Evolutionary conservation across 176 grass and related monocot species (phyloP), one percentile per base, ranked within the genome.

Genomic region (Areca catechu): DNA sequence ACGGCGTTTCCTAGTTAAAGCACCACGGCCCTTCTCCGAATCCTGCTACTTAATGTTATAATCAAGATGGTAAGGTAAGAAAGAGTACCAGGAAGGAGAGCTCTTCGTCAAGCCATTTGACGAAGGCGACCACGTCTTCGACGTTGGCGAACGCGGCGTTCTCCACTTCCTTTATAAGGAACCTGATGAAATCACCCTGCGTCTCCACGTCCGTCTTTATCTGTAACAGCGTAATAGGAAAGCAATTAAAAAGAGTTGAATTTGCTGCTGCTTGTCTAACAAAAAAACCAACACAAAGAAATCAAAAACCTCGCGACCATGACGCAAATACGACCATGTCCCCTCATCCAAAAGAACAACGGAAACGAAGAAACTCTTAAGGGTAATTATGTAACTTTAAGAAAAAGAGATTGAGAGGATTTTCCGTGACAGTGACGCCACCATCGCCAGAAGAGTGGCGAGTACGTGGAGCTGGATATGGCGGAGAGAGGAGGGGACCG

Each of bases 101-200:
- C 79, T 99, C 76, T 54, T 89, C 81, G 73, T 99, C 94, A 48
- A 99, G 94, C 94, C 94, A 99, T 78, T 99, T 99, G 81, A 99
- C 94, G 69, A 93, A 99, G 70, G 67, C 70, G 49, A 93, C 79
- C 1, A 99, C 94, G 49, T 86, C 94, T 5, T 99, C 88, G 62
- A 99, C 89, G 71, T 68, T 60, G 16, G 22, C 49, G 48, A 99
- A 86, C 49, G 83, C 74, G 1, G 88, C 87, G 7, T 70, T 59
- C 48, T 86, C 79, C 30, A 99, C 84, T 25, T 89, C 84, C 66
- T 93, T 99, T 28, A 99, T 99, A 22, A 99, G 76, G 73, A 86
- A 89, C 66, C 76, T 60, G 60, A 99, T 89, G 65, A 93, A 81
- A 58, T 93, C 81, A 24, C 94, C 94, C 71, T 93, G 94, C 74